Evolutionary conservation across 306 rosid genomes (phyloP).

Genomic region (Cucumis melo): DNA sequence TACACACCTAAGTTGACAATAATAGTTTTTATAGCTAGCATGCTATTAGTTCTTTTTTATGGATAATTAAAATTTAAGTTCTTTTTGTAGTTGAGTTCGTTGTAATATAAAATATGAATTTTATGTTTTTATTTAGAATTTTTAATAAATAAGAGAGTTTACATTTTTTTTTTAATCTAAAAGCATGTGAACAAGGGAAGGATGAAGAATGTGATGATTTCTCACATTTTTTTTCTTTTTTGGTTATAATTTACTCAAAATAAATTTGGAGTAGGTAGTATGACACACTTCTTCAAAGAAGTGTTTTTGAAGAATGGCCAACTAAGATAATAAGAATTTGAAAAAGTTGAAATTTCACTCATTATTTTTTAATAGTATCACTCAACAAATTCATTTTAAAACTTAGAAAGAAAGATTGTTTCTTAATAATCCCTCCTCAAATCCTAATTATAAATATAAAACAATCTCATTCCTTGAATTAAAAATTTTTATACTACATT

Average conservation of each 20-base stretch:
- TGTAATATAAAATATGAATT: not conserved
- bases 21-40: too few relatives aligned
- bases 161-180: not conserved
- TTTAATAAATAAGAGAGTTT: not conserved
- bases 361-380: not conserved
- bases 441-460: not conserved
- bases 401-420: too few relatives aligned
- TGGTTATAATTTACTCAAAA: not conserved
- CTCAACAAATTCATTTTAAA: not conserved
- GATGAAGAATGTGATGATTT: not conserved
- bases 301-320: not conserved
- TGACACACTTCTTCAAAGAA: not conserved
- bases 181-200: not conserved
- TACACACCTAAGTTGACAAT: not conserved
- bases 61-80: too few relatives aligned
- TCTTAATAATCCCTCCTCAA: not conserved
- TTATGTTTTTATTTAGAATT: not conserved
- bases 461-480: not conserved
- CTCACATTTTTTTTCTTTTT: not conserved
- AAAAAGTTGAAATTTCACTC: not conserved
- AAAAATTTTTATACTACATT: too few relatives aligned
- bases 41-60: too few relatives aligned
- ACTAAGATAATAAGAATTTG: not conserved
- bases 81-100: too few relatives aligned
- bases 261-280: not conserved